Conservation (phyloP, 2,329 filamentous ascomycete genomes). For the Exutisphaerella laricina region DNA sequence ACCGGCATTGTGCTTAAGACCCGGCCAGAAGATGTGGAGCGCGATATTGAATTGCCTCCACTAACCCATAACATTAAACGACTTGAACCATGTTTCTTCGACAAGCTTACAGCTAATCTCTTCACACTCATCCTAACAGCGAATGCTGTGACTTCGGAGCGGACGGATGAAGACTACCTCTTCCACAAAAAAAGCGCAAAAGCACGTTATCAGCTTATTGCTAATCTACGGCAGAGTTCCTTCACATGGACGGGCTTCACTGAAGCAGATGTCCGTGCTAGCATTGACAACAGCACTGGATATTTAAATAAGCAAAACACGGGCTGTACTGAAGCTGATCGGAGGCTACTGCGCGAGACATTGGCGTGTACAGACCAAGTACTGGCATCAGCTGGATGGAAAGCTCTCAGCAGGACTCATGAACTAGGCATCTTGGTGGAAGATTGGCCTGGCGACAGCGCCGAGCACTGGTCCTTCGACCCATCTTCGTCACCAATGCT, state of each 20-base stretch:
- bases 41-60: constrained; percentile 60
- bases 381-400: constrained; percentile 57
- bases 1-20: constrained; percentile 75
- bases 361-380: constrained; percentile 60
- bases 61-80: constrained; percentile 66
- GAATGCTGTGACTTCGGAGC: constrained; percentile 83
- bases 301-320: constrained; percentile 63
- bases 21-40: constrained; percentile 61
- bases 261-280: constrained; percentile 54
- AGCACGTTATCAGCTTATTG: constrained; percentile 61
- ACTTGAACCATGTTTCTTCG: constrained; percentile 76
- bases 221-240: constrained; percentile 74
- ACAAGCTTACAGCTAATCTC: constrained; percentile 74
- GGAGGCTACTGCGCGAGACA: constrained; percentile 55
- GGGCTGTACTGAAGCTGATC: constrained; percentile 56
- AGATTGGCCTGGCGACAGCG: constrained; percentile 58
- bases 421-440: constrained; percentile 71
- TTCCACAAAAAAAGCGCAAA: constrained; percentile 72
- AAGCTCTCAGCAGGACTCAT: constrained; percentile 61
- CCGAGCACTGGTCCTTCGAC: constrained; percentile 61
- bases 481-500: constrained; percentile 44
- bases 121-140: constrained; percentile 79
- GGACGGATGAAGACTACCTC: constrained; percentile 78
- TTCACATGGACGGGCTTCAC: constrained; percentile 82
- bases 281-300: constrained; percentile 59